Conservation (phyloP, 176 grass and related monocot species). For the Phyllostachys edulis region DNA sequence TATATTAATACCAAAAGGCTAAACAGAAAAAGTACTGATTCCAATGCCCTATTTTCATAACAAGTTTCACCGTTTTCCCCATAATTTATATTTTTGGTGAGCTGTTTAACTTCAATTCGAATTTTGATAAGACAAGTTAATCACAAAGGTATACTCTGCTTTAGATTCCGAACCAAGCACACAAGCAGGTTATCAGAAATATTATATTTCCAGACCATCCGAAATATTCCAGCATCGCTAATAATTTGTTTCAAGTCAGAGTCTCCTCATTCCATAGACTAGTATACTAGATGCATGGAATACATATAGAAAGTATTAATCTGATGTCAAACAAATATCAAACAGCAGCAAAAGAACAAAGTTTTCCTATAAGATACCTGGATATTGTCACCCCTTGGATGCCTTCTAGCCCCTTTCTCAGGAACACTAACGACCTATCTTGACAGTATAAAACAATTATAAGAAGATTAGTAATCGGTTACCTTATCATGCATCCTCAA, state of each 20-base stretch:
- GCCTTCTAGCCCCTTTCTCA: conserved; percentile 79
- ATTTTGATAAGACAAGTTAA: background rate
- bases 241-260: background rate
- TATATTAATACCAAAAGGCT: conserved; percentile 13
- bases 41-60: background rate
- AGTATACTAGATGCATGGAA: background rate
- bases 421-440: conserved; percentile 82
- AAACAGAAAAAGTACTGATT: background rate
- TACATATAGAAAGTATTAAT: background rate
- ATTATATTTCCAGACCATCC: background rate
- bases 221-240: background rate
- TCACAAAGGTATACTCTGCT: background rate
- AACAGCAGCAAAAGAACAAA: background rate
- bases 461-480: conserved; percentile 17
- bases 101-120: background rate
- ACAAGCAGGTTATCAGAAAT: background rate
- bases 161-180: background rate
- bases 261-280: background rate
- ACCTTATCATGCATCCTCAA: background rate
- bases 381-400: conserved; percentile 73
- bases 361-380: conserved; percentile 42
- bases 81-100: background rate
- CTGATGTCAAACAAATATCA: background rate
- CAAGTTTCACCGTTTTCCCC: background rate
- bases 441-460: conserved; percentile 31